Evolutionary conservation across 179 eudicot species (phyloP).

Genomic region (Corrigiola litoralis): DNA sequence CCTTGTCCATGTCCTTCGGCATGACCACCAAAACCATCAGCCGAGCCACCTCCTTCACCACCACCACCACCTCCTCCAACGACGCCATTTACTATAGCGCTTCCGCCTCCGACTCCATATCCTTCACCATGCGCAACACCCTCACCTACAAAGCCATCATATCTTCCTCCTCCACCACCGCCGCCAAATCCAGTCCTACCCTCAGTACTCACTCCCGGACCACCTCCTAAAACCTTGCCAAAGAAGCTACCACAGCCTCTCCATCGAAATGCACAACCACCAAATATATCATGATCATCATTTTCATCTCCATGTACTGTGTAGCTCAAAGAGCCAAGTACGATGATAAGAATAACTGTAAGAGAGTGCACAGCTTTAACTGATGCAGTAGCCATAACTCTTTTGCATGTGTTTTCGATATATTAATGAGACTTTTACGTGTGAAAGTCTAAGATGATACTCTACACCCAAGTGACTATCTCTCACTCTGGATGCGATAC

Average conservation of each 20-base stretch:
- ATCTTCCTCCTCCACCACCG: neutral
- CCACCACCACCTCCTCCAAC: conserved; percentile 7
- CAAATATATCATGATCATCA: neutral
- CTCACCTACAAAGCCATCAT: too few species aligned
- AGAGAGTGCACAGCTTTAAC: conserved; percentile 9
- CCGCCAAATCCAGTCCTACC: conserved; percentile 4
- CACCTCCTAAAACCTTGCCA: conserved; percentile 8
- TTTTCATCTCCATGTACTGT: conserved; percentile 5
- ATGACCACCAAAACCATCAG: neutral
- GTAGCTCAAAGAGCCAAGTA: conserved; percentile 6
- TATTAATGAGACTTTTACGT: neutral
- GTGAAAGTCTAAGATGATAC: too few species aligned
- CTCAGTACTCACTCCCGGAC: neutral
- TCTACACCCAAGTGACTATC: too few species aligned
- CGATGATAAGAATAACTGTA: conserved; percentile 13
- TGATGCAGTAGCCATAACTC: conserved; percentile 17
- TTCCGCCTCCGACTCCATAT: conserved; percentile 1
- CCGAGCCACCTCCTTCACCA: neutral
- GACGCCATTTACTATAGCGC: neutral
- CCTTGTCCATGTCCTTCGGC: conserved; percentile 9
- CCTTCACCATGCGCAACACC: too few species aligned
- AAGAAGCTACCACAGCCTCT: conserved; percentile 28
- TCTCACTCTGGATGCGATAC: neutral
- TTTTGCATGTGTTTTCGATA: neutral
- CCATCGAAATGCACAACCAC: conserved; percentile 18